phyloP scores from a whole-genome alignment of 116 monocot species.

The Iris pallida region DNA sequence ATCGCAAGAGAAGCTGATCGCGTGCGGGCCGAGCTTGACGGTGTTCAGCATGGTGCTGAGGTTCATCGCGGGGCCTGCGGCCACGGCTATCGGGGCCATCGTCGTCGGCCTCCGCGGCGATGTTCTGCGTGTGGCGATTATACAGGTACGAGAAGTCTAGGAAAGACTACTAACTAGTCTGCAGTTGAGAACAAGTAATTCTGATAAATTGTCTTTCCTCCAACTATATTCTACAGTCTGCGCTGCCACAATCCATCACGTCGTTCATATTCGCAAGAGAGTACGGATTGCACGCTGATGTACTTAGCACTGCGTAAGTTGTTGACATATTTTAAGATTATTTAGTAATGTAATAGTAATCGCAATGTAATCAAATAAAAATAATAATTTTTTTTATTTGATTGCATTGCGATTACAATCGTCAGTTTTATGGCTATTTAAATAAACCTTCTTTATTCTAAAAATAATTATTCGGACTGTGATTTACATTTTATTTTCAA shows the following conservation, averaged over 20 bases:
- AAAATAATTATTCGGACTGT: no score
- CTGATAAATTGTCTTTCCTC: no score
- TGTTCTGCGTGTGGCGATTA: slow-evolving; percentile 48
- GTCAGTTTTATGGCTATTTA: no score
- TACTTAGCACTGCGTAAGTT: slow-evolving; percentile 92
- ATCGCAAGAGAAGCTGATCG: slow-evolving; percentile 48
- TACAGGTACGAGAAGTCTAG: slow-evolving; percentile 30
- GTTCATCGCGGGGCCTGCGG: slow-evolving; percentile 44
- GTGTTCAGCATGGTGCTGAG: slow-evolving; percentile 36
- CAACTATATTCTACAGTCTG: slow-evolving; percentile 40
- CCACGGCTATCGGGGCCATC: slow-evolving; percentile 46
- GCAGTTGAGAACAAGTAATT: no score
- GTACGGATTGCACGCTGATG: slow-evolving; percentile 73
- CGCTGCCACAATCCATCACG: slow-evolving; percentile 70
- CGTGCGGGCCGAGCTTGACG: slow-evolving; percentile 42
- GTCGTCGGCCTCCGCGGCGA: slow-evolving; percentile 58
- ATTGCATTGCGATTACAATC: no score
- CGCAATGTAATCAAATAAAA: no score
- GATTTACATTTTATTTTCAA: no score
- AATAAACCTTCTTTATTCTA: no score
- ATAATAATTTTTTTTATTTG: no score
- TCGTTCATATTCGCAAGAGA: slow-evolving; percentile 82
- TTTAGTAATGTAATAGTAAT: background rate
- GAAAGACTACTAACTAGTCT: no score
- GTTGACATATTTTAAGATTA: background rate